Percentiles rank a stretch among this genome's conserved stretches.
phyloP scores from a whole-genome alignment of 169 alveolate species.

The Miamiensis avidus region DNA sequence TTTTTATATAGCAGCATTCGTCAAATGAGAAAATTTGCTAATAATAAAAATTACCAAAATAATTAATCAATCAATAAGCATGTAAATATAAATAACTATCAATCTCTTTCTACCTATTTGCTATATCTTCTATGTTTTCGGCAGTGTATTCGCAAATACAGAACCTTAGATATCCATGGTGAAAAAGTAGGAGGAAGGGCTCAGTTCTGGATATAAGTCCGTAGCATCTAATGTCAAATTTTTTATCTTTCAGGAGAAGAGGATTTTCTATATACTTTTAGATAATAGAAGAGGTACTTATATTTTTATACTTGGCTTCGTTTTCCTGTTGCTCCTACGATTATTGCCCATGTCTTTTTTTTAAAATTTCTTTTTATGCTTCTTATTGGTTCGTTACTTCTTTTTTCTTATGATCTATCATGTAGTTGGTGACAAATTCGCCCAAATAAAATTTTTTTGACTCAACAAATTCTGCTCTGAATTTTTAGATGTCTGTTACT shows the following conservation, averaged over 20 bases:
- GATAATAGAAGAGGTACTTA: slow-evolving; percentile 43
- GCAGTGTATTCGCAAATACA: slow-evolving; percentile 40
- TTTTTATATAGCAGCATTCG: slow-evolving; percentile 66
- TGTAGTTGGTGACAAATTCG: slow-evolving; percentile 4
- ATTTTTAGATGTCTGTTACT: slow-evolving; percentile 14
- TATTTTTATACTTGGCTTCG: slow-evolving; percentile 38
- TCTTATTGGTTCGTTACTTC: slow-evolving; percentile 3
- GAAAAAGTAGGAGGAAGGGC: slow-evolving; percentile 54
- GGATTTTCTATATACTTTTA: slow-evolving; percentile 65
- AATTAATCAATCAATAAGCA: too few species aligned
- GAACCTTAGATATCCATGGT: slow-evolving; percentile 60
- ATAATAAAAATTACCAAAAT: too few species aligned
- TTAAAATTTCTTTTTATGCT: not conserved
- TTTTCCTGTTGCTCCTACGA: slow-evolving; percentile 19
- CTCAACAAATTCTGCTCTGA: slow-evolving; percentile 29
- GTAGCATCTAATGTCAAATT: slow-evolving; percentile 66
- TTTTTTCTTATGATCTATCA: not conserved
- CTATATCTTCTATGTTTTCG: slow-evolving; percentile 40
- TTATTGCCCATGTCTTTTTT: slow-evolving; percentile 1
- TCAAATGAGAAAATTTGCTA: slow-evolving; percentile 57
- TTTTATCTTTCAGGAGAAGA: slow-evolving; percentile 42
- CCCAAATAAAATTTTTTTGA: slow-evolving; percentile 26
- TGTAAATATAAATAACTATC: not conserved
- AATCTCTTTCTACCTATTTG: slow-evolving; percentile 10
- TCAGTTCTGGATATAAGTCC: slow-evolving; percentile 50